Evolutionary conservation across 2,329 filamentous ascomycete genomes (phyloP).

Genomic region (Fusarium sp.): DNA sequence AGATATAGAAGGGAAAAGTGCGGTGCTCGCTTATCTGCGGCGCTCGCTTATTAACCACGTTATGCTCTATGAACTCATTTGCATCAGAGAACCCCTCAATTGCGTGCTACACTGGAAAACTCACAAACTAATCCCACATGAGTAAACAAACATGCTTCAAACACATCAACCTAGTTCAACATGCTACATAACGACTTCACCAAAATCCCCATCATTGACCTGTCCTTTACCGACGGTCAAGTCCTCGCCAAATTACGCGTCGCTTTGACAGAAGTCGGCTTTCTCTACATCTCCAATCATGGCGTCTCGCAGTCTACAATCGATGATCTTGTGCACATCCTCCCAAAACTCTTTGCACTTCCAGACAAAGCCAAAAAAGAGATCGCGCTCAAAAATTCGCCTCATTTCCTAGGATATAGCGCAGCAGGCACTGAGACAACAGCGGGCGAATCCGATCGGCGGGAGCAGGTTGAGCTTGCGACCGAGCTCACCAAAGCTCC

Average conservation of each 20-base stretch:
- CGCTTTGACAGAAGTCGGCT: constrained; percentile 66
- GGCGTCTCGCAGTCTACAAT: constrained; percentile 57
- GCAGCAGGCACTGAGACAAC: constrained; percentile 69
- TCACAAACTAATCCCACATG: background rate
- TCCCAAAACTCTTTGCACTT: constrained; percentile 63
- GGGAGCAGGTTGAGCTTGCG: constrained; percentile 74
- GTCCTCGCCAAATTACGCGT: constrained; percentile 61
- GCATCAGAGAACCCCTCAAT: constrained; percentile 7
- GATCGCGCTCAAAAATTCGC: constrained; percentile 66
- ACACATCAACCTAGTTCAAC: background rate
- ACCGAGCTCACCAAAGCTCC: constrained; percentile 64
- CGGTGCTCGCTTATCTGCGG: no score
- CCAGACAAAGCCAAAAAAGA: constrained; percentile 55
- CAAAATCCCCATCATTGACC: constrained; percentile 65
- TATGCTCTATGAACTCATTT: no score
- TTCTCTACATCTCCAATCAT: constrained; percentile 68
- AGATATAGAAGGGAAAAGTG: no score
- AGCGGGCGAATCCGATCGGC: constrained; percentile 63
- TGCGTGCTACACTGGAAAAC: background rate
- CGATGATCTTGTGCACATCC: constrained; percentile 54
- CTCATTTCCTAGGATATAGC: constrained; percentile 74
- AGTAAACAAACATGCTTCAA: background rate
- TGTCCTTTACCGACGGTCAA: constrained; percentile 59
- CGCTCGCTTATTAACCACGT: no score
- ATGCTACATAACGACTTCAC: constrained; percentile 49